phyloP scores from a whole-genome alignment of 495 filamentous ascomycete species.

The Aspergillus heteromorphus region DNA sequence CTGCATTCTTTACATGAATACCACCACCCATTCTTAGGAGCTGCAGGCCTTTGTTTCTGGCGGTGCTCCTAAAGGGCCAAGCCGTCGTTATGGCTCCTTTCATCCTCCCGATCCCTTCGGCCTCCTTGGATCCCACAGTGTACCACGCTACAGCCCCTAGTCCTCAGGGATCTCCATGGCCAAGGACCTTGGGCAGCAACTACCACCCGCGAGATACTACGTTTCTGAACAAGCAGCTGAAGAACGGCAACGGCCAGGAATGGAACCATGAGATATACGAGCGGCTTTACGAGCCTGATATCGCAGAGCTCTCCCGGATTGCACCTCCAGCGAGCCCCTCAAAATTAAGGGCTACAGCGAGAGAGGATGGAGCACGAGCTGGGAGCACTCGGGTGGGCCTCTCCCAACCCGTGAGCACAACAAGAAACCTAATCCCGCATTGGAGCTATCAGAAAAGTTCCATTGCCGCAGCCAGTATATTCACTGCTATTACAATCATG shows the following conservation, averaged over 20 bases:
- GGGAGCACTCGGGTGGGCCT: neutral
- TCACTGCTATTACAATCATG: slow-evolving; percentile 7
- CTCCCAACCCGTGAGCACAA: neutral
- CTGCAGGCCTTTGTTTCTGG: neutral
- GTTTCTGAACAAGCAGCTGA: neutral
- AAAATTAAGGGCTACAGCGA: neutral
- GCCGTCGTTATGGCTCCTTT: neutral
- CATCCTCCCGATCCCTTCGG: neutral
- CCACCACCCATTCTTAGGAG: neutral
- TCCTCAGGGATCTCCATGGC: neutral
- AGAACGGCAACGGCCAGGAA: neutral
- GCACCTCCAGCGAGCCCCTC: neutral
- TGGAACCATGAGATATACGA: neutral
- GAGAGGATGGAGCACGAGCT: neutral
- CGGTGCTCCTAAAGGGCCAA: neutral
- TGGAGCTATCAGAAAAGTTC: slow-evolving; percentile 19
- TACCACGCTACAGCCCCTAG: neutral
- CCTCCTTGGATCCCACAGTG: neutral
- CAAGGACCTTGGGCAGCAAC: neutral
- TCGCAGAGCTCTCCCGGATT: neutral
- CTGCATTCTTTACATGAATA: neutral
- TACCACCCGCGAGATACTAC: neutral
- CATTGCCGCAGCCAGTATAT: slow-evolving; percentile 16
- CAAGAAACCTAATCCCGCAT: slow-evolving; percentile 4
- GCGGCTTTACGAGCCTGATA: neutral